Conservation (phyloP, 495 filamentous ascomycete species). For the Talaromyces adpressus region DNA sequence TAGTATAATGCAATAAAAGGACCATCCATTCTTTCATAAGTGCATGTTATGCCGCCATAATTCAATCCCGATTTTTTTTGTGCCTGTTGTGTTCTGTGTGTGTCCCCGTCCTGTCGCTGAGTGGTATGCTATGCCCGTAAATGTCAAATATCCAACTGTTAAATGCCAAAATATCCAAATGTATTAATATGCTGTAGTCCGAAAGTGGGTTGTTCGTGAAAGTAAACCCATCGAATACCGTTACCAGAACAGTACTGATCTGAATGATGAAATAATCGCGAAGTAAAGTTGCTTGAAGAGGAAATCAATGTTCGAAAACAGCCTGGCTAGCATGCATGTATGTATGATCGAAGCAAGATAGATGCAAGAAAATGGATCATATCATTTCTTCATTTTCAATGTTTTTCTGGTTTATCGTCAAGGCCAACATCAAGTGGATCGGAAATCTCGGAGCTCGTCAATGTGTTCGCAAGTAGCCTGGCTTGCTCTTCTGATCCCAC, state of each 20-base stretch:
- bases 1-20: conserved; percentile 2
- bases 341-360: background rate
- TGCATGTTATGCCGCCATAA: background rate
- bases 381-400: background rate
- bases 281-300: background rate
- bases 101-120: background rate
- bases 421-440: background rate
- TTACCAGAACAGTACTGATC: conserved; percentile 4
- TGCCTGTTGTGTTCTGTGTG: background rate
- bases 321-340: background rate
- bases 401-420: background rate
- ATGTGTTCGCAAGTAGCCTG: background rate
- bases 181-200: conserved; percentile 2
- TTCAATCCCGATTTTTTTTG: background rate
- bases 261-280: background rate
- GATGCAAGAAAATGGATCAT: background rate
- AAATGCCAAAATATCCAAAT: background rate
- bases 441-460: background rate
- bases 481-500: background rate
- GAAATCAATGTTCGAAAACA: conserved; percentile 1
- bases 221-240: background rate
- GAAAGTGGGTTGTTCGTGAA: background rate
- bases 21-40: background rate
- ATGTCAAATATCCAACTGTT: background rate
- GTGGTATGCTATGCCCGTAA: background rate